Conservation (phyloP, 208 protist species). For the Borovskyia barvae region DNA sequence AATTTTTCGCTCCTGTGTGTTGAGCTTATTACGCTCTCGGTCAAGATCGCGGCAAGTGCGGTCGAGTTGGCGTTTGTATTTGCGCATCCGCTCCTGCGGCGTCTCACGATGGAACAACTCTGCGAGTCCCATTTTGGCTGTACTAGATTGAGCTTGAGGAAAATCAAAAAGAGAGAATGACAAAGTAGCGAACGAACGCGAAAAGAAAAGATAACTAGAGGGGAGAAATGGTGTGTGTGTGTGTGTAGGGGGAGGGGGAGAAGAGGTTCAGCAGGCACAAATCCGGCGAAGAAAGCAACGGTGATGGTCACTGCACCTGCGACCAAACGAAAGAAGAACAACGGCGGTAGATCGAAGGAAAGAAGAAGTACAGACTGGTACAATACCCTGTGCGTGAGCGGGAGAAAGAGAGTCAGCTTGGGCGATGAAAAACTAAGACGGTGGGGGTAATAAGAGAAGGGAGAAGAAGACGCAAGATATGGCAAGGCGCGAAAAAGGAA, state of each 20-base stretch:
- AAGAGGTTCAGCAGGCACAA: too few relatives aligned
- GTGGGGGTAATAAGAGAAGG: background rate
- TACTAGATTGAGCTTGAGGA: background rate
- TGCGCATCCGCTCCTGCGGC: slow-evolving; percentile 92
- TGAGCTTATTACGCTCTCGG: slow-evolving; percentile 93
- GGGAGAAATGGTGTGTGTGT: too few relatives aligned
- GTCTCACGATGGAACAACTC: slow-evolving; percentile 85
- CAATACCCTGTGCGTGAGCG: too few relatives aligned
- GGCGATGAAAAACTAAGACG: too few relatives aligned
- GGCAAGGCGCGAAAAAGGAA: too few relatives aligned
- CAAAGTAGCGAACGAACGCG: background rate
- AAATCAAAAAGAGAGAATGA: background rate
- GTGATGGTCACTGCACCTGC: too few relatives aligned
- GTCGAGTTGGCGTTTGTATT: slow-evolving; percentile 96
- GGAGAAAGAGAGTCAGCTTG: too few relatives aligned
- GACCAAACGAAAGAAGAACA: slow-evolving; percentile 10
- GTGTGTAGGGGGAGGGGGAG: too few relatives aligned
- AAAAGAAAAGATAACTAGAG: too few relatives aligned
- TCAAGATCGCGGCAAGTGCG: slow-evolving; percentile 95
- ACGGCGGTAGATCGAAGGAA: background rate
- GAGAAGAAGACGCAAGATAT: background rate
- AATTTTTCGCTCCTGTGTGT: slow-evolving; percentile 95
- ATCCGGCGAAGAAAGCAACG: too few relatives aligned
- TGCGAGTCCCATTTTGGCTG: slow-evolving; percentile 41
- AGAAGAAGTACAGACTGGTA: too few relatives aligned